Evolutionary conservation across 2,329 filamentous ascomycete species (phyloP), one percentile per base, ranked within the genome.

Genomic region (Corniculantispora saksenae): DNA sequence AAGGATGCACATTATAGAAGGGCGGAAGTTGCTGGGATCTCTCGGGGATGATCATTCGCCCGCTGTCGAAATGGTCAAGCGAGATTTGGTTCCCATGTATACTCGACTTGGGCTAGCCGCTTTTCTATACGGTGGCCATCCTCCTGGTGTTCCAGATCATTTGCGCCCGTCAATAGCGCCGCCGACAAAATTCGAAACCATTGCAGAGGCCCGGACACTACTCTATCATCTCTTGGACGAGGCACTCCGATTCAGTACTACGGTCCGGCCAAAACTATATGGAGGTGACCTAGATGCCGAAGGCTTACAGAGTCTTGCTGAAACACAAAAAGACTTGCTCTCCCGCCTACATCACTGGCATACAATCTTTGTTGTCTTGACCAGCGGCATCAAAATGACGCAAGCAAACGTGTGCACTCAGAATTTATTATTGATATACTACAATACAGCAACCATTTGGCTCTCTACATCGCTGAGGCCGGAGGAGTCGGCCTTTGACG

Each of bases 1-100:
- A 0, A 76, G 81, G 55, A 73, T 81, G 64, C 81, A 82, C 57
- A 79, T 82, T 19, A 73, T 75, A 19, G 79, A 82, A 66, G 81
- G 80, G 9, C 71, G 80, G 3, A 75, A 79, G 51, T 78, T 82
- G 2, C 74, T 82, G 3, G 73, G 72, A 1, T 73, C 74, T 12
- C 69, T 82, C 8, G 69, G 70, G 0, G 60, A 74, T 35, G 67
- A 68, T 2, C 63, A 67, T 3, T 72, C 73, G 3, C 69, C 74
- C 0, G 72, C 76, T 4, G 72, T 80, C 64, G 75, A 77, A 10
- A 71, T 79, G 59, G 75, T 81, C 64, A 78, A 76, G 67, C 71
- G 75, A 19, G 73, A 79, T 29, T 73, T 82, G 3, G 78, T 79
- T 4, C 80, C 80, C 40, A 77, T 82, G n/a, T 82, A 81, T 63